These are phyloP conservation scores for Nyssa sinensis DNA, from an alignment of 148 eudicot genomes.

Conservation along the genomic window DNA sequence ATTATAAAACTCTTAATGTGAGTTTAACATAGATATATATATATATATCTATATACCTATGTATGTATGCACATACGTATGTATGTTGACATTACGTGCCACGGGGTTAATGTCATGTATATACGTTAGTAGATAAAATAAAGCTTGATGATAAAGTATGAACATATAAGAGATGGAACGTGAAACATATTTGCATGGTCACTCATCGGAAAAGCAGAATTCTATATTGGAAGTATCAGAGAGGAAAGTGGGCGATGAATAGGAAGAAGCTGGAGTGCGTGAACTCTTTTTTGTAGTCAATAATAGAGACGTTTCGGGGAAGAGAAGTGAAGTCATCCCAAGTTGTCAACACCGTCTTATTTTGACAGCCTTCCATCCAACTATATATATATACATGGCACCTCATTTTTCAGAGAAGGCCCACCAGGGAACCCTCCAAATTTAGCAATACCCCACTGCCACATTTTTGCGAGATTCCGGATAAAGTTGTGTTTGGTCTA, in stretches of 20 bases:
- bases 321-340: background rate
- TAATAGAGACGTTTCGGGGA: background rate
- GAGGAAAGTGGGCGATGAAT: conserved; percentile 10
- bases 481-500: background rate
- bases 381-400: background rate
- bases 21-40: too few species aligned
- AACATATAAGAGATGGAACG: background rate
- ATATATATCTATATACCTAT: too few species aligned
- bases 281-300: background rate
- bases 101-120: background rate
- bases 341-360: background rate
- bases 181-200: background rate
- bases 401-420: too few species aligned
- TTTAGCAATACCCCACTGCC: background rate
- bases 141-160: background rate
- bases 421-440: background rate
- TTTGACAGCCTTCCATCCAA: background rate
- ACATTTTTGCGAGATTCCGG: background rate
- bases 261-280: conserved; percentile 3
- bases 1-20: too few species aligned
- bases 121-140: background rate
- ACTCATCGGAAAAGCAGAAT: background rate
- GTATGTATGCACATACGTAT: too few species aligned
- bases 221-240: background rate
- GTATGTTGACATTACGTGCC: background rate